phyloP scores from a whole-genome alignment of 2,329 filamentous ascomycete species.

The Rhynchosporium agropyri region DNA sequence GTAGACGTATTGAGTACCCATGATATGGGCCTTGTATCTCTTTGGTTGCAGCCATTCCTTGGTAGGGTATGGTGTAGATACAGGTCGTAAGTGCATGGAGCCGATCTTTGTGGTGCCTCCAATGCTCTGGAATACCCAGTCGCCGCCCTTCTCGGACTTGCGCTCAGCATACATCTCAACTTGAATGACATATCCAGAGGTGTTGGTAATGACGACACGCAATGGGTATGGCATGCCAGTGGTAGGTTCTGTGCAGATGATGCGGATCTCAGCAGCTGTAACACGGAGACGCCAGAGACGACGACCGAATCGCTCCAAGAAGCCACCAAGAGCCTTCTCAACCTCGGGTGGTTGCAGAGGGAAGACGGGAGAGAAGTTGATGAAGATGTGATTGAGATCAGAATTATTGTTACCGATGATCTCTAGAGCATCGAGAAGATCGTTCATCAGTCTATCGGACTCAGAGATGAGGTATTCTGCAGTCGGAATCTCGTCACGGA shows the following conservation, averaged over 20 bases:
- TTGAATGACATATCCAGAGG: slow-evolving; percentile 95
- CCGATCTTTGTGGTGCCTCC: slow-evolving; percentile 94
- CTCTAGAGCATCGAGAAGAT: slow-evolving; percentile 95
- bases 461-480: slow-evolving; percentile 98
- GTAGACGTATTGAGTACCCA: slow-evolving; percentile 99
- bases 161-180: slow-evolving; percentile 97
- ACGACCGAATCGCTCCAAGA: slow-evolving; percentile 94
- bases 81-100: slow-evolving; percentile 88
- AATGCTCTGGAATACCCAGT: slow-evolving; percentile 98
- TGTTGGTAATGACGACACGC: slow-evolving; percentile 96
- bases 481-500: slow-evolving; percentile 97
- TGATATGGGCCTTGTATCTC: slow-evolving; percentile 98
- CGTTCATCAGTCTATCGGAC: slow-evolving; percentile 93
- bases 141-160: slow-evolving; percentile 90
- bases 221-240: slow-evolving; percentile 88
- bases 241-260: slow-evolving; percentile 89
- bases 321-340: slow-evolving; percentile 88
- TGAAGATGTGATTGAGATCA: slow-evolving; percentile 99
- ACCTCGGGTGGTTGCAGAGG: slow-evolving; percentile 87
- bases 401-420: slow-evolving; percentile 99
- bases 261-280: slow-evolving; percentile 95
- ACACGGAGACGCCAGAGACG: slow-evolving; percentile 96
- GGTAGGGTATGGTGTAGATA: slow-evolving; percentile 90
- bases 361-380: slow-evolving; percentile 98
- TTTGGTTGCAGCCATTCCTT: slow-evolving; percentile 99